Base-by-base conservation (phyloP, 805 yeast genomes). In the Kluyveromyces wickerhamii region DNA sequence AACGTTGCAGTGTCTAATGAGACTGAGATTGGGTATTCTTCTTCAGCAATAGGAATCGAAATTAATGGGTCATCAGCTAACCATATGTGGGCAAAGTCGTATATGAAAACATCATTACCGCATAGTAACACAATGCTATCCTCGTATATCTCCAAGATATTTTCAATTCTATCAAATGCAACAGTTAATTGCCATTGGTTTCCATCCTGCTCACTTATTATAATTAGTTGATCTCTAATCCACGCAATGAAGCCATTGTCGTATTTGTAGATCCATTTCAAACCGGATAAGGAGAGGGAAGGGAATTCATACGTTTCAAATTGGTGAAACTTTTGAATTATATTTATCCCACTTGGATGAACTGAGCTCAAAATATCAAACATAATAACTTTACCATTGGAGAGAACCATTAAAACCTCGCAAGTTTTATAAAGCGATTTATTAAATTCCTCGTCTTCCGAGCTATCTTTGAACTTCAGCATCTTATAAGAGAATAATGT, bases 321-420 rank as follows among this genome's bases (percentile, higher is more conserved):
- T 21, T 47, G 46, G 23, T 48, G 45, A 21, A 52, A 43, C 21
- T 44, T 49, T 24, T 45, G 47, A 12, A 57, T 37, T 4, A 45
- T 27, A 29, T 49, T 43, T 3, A 48, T 17, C 1, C 59, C 62
- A 34, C 44, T 39, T 4, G 45, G 34, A 27, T 45, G 44, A 5
- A 50, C 29, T 7, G 34, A 38, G 8, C 60, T 51, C n/a, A 57
- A 38, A 0, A 52, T 47, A 35, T 57, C 62, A 29, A 57, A 47
- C 4, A 47, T 40, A 3, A 42, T 27, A 2, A 53, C 36, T 5
- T 31, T 34, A 7, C 36, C 40, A 15, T 49, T 40, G 1, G 34
- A 12, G 10, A 18, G 16, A 4, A 45, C 37, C 6, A 57, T 20
- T 9, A 54, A 38, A 9, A 59, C 27, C 33, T 59, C 63, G 1